Base-by-base conservation (phyloP, 768 basidiomycete species). In the Scleroderma bovista region DNA sequence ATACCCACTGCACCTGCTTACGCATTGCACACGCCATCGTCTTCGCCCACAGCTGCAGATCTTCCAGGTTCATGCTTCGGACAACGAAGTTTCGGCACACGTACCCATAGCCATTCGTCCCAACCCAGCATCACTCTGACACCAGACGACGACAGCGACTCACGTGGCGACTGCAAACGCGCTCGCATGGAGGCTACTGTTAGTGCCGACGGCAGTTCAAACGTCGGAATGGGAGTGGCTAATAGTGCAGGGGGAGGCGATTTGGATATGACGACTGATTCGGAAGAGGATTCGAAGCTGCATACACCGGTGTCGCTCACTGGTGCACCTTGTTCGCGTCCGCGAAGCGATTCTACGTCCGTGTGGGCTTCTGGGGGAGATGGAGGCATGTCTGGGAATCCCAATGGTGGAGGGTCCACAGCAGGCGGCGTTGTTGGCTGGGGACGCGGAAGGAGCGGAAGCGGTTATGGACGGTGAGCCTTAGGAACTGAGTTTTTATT, bases 111-210 rank as follows among this genome's bases (percentile, higher is more conserved):
- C 1, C 58, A 60, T 12, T 39, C 62, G 49, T 57, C 42, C 53
- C 63, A 59, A 31, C 68, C 52, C n/a, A 69, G 54, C 46, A 72
- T 55, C 37, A 61, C 40, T 26, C 61, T 70, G 20, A 61, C 68
- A 19, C 42, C 58, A 41, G 58, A 70, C 6, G 51, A 59, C 31
- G 40, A 61, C 5, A 50, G 59, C 23, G 17, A 50, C n/a, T n/a
- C n/a, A 17, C 52, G 56, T 33, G 51, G 58, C 19, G 55, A 63
- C 24, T 40, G 36, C 48, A 68, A 68, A 45, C 60, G 63, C 10
- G 60, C 59, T 17, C 52, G 58, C 6, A 56, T 60, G 2, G 60
- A 57, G 6, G 56, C 37, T 13, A 55, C 51, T 23, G 45, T 10
- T 23, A 22, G 15, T 42, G 24, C 56, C 41, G 34, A 54, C 29